Base-by-base conservation (phyloP, 2,329 filamentous ascomycete species). In the Ceratocystis cacaofunesta region DNA sequence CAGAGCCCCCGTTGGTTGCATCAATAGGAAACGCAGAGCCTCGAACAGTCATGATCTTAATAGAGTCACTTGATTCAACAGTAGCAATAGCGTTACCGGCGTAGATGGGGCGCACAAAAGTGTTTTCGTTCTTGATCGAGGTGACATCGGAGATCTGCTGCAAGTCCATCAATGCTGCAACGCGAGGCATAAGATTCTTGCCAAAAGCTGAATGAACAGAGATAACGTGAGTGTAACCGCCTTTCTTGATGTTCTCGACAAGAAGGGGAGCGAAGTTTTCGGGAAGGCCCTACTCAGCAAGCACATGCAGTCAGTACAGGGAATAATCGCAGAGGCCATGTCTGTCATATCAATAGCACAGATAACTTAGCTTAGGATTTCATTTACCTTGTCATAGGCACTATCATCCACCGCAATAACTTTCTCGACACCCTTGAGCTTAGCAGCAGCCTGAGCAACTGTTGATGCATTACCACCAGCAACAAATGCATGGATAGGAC, bases 51-150 rank as follows among this genome's bases (percentile, higher is more conserved):
- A 99, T 83, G 64, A 97, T 74, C 78, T 97, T 99, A 75, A 90
- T 84, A 17, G 81, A 74, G 73, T 99, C 94, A 69, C 83, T 84
- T 2, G 91, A 96, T 76, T 97, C 89, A 67, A 99, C 92, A 8
- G 94, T 99, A 44, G 95, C 85, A 72, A 99, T 96, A 61, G 92
- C 94, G 74, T 99, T 99, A 65, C 94, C 94, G 66, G 94, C 94
- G 75, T 99, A 99, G 73, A 99, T 96, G 32, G 94, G 92, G 66
- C 94, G 88, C 65, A 96, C 88, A 72, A 99, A 99, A 12, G 90
- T 96, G 75, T 92, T 92, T 75, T 96, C 92, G 75, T 84, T 84
- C 76, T 96, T 85, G 73, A 99, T 88, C 1, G 77, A 81, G 19
- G 86, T 96, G 70, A 97, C 89, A 74, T 99, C 94, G 57, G 92